Evolutionary conservation across 345 rosid species (phyloP).

Genomic region (Acer negundo): DNA sequence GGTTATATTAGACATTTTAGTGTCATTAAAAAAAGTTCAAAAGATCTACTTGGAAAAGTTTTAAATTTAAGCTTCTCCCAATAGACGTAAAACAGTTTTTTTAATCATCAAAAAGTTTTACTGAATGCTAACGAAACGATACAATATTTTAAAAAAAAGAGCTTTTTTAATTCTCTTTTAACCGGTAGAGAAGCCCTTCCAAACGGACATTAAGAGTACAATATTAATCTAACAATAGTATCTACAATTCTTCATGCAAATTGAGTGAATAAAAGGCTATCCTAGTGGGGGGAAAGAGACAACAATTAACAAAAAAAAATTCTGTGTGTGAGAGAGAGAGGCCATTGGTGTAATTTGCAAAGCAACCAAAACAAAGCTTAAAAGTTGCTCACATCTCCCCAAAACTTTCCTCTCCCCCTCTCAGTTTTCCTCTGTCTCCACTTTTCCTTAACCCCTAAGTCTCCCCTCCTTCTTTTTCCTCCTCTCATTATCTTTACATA

Average conservation of each 20-base stretch:
- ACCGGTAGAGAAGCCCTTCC: too few species aligned
- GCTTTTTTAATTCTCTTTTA: too few species aligned
- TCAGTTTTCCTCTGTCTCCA: conserved; percentile 12
- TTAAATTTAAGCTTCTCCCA: too few species aligned
- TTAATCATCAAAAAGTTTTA: too few species aligned
- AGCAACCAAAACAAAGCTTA: conserved; percentile 25
- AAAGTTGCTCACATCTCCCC: conserved; percentile 29
- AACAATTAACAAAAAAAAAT: conserved; percentile 6
- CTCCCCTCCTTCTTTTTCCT: conserved; percentile 35
- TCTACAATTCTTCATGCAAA: neutral
- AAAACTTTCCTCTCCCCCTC: conserved; percentile 25
- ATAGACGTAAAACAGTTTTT: too few species aligned
- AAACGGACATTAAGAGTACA: too few species aligned
- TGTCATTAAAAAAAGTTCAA: too few species aligned
- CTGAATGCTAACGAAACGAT: too few species aligned
- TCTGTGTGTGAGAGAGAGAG: neutral
- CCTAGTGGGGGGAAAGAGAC: neutral
- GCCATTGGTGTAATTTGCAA: conserved; percentile 14
- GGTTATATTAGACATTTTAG: too few species aligned
- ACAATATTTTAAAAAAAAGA: too few species aligned
- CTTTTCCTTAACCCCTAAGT: conserved; percentile 49
- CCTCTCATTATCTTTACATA: conserved; percentile 23
- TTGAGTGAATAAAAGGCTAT: conserved; percentile 29
- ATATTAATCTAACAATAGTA: too few species aligned
- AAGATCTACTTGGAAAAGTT: too few species aligned